Percentiles rank a stretch among this genome's conserved stretches.
These are phyloP conservation scores for Salix udensis DNA, from an alignment of 345 rosid species.

Conservation along the genomic window DNA sequence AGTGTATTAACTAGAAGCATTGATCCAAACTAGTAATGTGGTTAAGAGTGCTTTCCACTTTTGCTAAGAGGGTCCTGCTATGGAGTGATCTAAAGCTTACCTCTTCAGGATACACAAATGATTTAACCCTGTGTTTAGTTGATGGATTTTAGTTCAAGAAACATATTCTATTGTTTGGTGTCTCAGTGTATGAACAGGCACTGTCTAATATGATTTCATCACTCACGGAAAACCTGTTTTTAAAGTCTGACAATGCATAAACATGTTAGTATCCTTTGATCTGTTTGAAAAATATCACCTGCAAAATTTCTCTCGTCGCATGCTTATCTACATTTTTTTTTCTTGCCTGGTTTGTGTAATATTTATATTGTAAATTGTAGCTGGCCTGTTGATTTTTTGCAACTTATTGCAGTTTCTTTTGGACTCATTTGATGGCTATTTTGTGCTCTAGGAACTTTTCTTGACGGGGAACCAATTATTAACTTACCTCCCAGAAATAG, in stretches of 20 bases:
- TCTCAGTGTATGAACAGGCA: background rate
- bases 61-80: background rate
- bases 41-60: background rate
- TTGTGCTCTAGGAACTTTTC: constrained; percentile 54
- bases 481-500: constrained; percentile 68
- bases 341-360: background rate
- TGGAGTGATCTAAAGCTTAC: background rate
- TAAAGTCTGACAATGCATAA: background rate
- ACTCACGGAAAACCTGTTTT: background rate
- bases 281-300: background rate
- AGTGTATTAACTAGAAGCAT: background rate
- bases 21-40: background rate
- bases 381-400: constrained; percentile 13
- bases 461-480: constrained; percentile 88
- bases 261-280: background rate
- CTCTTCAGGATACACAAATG: background rate
- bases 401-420: constrained; percentile 2
- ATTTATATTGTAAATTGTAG: constrained; percentile 1
- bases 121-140: background rate
- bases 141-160: background rate
- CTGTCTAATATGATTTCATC: background rate
- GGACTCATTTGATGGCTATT: constrained; percentile 7
- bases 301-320: background rate
- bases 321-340: background rate
- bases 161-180: background rate